These are phyloP conservation scores for Lasiosphaeria ovina DNA, from an alignment of 495 filamentous ascomycete species.

Conservation along the genomic window DNA sequence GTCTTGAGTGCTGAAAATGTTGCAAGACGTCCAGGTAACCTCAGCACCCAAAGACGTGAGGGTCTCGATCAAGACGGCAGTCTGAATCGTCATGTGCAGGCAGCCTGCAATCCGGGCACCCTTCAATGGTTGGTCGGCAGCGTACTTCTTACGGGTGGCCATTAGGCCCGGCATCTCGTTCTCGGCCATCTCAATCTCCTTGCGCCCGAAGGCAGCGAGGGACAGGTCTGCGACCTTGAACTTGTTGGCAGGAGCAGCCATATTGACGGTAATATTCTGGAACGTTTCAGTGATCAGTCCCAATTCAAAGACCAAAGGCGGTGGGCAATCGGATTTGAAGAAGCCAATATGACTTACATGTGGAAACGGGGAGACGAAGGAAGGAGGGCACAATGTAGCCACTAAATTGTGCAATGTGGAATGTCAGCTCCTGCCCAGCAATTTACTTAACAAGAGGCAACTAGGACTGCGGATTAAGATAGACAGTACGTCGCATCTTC, in stretches of 20 bases:
- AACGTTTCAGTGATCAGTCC: neutral
- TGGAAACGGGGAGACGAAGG: too few species aligned
- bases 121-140: constrained; percentile 84
- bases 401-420: neutral
- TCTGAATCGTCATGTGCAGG: constrained; percentile 99
- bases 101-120: constrained; percentile 92
- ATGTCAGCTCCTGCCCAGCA: neutral
- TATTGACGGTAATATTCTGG: constrained; percentile 28
- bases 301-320: neutral
- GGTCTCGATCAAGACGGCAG: constrained; percentile 97
- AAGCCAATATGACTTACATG: too few species aligned
- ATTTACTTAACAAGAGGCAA: neutral
- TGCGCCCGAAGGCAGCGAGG: constrained; percentile 96
- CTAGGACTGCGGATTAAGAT: neutral
- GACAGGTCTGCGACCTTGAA: constrained; percentile 99
- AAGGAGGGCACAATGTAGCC: too few species aligned
- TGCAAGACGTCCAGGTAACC: constrained; percentile 97
- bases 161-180: constrained; percentile 99
- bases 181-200: constrained; percentile 97
- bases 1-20: constrained; percentile 99
- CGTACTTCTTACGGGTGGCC: constrained; percentile 90
- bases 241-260: constrained; percentile 80
- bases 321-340: too few species aligned
- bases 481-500: neutral
- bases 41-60: constrained; percentile 90